A percentile compares a stretch with the other conserved stretches of the same genome.
phyloP scores from a whole-genome alignment of 805 yeast genomes.

The Scheffersomyces stipitis region DNA sequence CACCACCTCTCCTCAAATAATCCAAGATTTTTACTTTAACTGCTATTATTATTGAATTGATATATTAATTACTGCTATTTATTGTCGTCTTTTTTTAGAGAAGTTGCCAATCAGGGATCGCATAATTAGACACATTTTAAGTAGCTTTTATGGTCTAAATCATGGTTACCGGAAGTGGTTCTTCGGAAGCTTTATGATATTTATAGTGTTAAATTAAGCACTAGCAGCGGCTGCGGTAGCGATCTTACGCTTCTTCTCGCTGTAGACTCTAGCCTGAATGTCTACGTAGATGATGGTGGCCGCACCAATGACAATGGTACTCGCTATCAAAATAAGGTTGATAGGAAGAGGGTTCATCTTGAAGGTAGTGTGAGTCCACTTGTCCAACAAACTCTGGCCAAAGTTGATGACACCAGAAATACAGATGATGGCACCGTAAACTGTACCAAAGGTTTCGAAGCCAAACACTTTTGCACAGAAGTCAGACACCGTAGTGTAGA shows the following conservation, averaged over 20 bases:
- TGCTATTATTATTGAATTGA: too few species aligned
- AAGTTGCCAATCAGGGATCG: too few species aligned
- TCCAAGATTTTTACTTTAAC: too few species aligned
- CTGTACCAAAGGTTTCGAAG: constrained; percentile 58
- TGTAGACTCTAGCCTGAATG: constrained; percentile 3
- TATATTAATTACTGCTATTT: too few species aligned
- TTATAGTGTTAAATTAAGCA: neutral
- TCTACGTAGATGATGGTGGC: constrained; percentile 40
- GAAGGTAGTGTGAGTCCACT: constrained; percentile 49
- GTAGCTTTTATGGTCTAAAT: too few species aligned
- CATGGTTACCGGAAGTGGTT: too few species aligned
- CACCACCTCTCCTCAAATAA: too few species aligned
- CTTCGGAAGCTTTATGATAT: neutral
- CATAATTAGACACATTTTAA: too few species aligned
- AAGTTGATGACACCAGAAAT: constrained; percentile 52
- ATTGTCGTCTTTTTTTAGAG: too few species aligned
- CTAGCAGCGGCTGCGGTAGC: too few species aligned
- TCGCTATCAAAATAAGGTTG: constrained; percentile 36
- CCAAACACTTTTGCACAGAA: constrained; percentile 66
- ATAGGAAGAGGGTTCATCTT: constrained; percentile 57
- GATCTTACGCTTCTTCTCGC: neutral
- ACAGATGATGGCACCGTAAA: constrained; percentile 57
- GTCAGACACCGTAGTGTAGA: constrained; percentile 57
- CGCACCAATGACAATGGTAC: constrained; percentile 47
- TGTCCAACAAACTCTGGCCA: constrained; percentile 47